These are phyloP conservation scores for Fusarium brevicatenulatum DNA, from an alignment of 2,329 filamentous ascomycete species.

Conservation along the genomic window DNA sequence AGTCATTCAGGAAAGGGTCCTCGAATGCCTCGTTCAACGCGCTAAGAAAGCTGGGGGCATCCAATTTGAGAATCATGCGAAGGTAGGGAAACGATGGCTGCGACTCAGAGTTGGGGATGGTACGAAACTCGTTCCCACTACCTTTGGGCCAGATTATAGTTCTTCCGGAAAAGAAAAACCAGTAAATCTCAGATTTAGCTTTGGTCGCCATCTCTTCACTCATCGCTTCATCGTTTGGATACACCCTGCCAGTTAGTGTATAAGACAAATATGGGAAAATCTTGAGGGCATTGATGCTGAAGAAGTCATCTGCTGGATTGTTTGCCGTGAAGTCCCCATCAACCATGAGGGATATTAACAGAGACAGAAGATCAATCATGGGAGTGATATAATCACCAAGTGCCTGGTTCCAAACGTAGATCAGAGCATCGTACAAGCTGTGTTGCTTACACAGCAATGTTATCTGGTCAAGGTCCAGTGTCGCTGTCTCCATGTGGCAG, in stretches of 20 bases:
- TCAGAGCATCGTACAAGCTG: constrained; percentile 91
- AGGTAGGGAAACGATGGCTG: constrained; percentile 88
- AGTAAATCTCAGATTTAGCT: constrained; percentile 90
- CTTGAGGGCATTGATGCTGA: constrained; percentile 81
- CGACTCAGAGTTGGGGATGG: constrained; percentile 62
- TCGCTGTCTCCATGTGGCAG: constrained; percentile 88
- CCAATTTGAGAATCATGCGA: constrained; percentile 84
- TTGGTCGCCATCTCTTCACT: constrained; percentile 75
- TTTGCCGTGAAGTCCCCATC: constrained; percentile 64
- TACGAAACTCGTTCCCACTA: constrained; percentile 68
- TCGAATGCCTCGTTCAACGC: constrained; percentile 98
- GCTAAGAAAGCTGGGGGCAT: constrained; percentile 91
- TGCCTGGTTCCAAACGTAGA: constrained; percentile 96
- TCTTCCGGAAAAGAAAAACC: constrained; percentile 90
- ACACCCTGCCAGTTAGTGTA: constrained; percentile 87
- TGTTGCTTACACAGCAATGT: constrained; percentile 92
- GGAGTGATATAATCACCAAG: constrained; percentile 91
- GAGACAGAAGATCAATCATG: constrained; percentile 80
- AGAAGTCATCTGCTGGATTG: constrained; percentile 68
- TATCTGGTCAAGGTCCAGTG: constrained; percentile 93
- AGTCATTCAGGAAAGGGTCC: constrained; percentile 89
- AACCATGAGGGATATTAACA: constrained; percentile 71
- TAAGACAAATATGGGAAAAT: constrained; percentile 96
- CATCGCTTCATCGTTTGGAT: constrained; percentile 84
- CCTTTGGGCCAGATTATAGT: constrained; percentile 78